Conservation (phyloP, 345 rosid genomes). For the Dipteronia dyeriana region DNA sequence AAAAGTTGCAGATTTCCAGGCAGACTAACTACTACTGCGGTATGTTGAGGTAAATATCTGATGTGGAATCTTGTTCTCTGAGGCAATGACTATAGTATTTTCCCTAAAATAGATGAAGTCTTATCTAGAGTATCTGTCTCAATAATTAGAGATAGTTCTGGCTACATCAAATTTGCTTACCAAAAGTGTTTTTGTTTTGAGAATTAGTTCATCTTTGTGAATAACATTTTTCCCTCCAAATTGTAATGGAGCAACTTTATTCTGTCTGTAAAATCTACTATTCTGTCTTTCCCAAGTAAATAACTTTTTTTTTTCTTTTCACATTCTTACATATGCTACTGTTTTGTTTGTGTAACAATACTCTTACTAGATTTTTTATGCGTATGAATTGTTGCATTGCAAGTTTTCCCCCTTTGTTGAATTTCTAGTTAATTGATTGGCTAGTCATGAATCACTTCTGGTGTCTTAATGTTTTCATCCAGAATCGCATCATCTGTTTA, state of each 20-base stretch:
- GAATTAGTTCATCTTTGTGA: slow-evolving; percentile 1
- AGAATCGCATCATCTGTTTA: background rate
- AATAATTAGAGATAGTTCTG: background rate
- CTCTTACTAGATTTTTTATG: background rate
- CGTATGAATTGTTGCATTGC: background rate
- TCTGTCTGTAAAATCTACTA: background rate
- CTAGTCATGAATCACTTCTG: background rate
- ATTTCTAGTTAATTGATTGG: too few relatives aligned
- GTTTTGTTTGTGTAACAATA: background rate
- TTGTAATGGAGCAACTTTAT: background rate
- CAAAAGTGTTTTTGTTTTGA: background rate
- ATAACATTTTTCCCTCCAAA: background rate
- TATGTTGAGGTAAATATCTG: slow-evolving; percentile 36
- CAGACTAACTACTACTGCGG: slow-evolving; percentile 10
- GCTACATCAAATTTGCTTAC: background rate
- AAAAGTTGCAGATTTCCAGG: slow-evolving; percentile 9
- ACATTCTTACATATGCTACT: background rate
- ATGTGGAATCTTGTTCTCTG: slow-evolving; percentile 11
- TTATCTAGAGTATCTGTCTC: background rate
- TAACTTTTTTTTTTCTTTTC: background rate
- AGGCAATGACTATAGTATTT: slow-evolving; percentile 5
- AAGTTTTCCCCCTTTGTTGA: background rate
- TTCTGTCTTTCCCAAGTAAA: background rate
- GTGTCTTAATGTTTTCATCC: background rate
- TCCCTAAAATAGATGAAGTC: background rate